phyloP scores from a whole-genome alignment of 148 eudicot species.

The Nepenthes mirabilis region DNA sequence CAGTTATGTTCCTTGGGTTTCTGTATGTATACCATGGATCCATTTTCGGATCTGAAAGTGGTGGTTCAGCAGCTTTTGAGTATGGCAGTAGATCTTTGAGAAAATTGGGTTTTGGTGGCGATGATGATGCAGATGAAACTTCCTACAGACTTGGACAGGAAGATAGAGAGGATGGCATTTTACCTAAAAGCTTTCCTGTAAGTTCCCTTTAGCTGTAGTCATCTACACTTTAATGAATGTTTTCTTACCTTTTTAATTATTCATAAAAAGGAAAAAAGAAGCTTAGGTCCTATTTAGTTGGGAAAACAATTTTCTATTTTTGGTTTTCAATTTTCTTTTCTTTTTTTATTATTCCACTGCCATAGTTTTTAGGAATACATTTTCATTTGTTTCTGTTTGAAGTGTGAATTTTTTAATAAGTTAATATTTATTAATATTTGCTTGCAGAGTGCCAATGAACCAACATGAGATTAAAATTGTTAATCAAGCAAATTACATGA shows the following conservation, averaged over 20 bases:
- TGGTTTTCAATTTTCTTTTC: background rate
- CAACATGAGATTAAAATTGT: no score
- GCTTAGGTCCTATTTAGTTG: no score
- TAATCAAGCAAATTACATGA: no score
- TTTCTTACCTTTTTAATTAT: background rate
- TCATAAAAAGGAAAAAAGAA: no score
- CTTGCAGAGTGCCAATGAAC: no score
- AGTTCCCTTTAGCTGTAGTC: conserved; percentile 3
- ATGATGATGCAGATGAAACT: conserved; percentile 6
- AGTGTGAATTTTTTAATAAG: background rate
- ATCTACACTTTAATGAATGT: background rate
- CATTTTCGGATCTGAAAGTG: conserved; percentile 1
- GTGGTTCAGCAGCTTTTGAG: conserved; percentile 7
- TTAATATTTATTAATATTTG: no score
- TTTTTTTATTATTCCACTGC: background rate
- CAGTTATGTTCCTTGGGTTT: conserved; percentile 4
- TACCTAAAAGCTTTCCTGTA: conserved; percentile 11
- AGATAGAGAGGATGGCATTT: conserved; percentile 3
- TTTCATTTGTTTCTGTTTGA: background rate
- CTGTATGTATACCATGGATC: conserved; percentile 7
- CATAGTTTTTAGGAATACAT: background rate
- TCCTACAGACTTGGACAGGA: background rate
- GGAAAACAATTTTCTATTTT: background rate
- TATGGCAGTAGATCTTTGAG: conserved; percentile 11
- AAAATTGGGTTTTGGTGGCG: conserved; percentile 5